Evolutionary conservation across 192 early-diverging fungal genomes (phyloP), one percentile per base, ranked within the genome.

Genomic region (Umbelopsis ramanniana): DNA sequence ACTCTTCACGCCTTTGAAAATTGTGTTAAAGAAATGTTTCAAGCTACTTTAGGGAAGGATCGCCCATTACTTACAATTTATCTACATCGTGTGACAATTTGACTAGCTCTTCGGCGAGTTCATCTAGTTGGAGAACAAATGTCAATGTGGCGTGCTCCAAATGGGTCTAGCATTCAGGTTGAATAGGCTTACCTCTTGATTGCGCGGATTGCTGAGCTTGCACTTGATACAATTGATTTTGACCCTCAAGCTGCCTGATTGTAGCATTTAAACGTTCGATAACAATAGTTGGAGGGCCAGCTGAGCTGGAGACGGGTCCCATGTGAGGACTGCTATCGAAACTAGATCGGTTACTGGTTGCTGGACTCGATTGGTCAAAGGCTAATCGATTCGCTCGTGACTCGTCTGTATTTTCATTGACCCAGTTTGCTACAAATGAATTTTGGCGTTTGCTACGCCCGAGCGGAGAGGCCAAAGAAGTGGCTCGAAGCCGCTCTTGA

Each of bases 21-120:
- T 14, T 40, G 57, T 1, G 19, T 23, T 50, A 29, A 14, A 15
- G 75, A 40, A 29, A 17, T 37, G 14, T 17, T 37, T 11, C 5
- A 37, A 7, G 17, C 35, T 2, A 63, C 52, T 33, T 76, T 66
- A 11, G 22, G 21, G 15, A 12, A 57, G 10, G 14, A 45, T 45
- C 38, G 5, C 53, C 26, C 11, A 67, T 10, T 12, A 81, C 84
- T 75, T 82, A 90, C 76, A 89, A 66, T 29, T 81, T 79, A 57
- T 93, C 92, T 26, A 88, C 66, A 73, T 96, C 90, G 48, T 81
- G 70, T 1, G 91, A 87, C 72, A 91, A 72, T 60, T 84, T 84
- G 1, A 93, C 88, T 24, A 96, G 78, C 69, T 93, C 89, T 67
- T 92, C 92, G 19, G 93, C 83, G 8, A 93, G 69, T 67, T 92